phyloP scores from a whole-genome alignment of 2,329 filamentous ascomycete species.

The Trichophyton schoenleinii region DNA sequence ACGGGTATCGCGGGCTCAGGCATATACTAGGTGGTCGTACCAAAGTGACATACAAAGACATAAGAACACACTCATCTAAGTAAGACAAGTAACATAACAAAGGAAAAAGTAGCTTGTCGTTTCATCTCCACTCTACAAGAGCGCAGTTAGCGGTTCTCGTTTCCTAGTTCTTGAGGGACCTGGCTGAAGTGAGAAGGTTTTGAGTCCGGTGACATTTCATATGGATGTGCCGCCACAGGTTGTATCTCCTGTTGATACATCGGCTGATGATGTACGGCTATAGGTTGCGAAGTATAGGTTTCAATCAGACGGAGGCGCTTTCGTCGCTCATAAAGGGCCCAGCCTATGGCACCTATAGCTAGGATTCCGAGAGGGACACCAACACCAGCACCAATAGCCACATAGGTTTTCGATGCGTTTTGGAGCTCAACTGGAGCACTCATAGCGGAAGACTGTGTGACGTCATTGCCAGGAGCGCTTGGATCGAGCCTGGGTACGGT shows the following conservation, averaged over 20 bases:
- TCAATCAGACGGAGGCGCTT: background rate
- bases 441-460: background rate
- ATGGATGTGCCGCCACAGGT: background rate
- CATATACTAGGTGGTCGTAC: background rate
- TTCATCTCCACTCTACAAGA: background rate
- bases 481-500: constrained; percentile 1
- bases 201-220: background rate
- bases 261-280: background rate
- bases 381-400: constrained; percentile 20
- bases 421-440: background rate
- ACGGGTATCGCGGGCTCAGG: background rate
- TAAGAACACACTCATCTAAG: background rate
- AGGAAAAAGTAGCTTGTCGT: too few species aligned
- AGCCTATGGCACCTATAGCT: constrained; percentile 19
- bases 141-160: background rate
- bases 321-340: constrained; percentile 21
- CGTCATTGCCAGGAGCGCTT: background rate
- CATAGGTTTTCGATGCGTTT: constrained; percentile 11
- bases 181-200: background rate
- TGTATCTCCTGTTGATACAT: background rate
- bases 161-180: background rate
- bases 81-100: background rate
- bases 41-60: background rate
- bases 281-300: background rate
- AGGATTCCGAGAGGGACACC: constrained; percentile 22